Evolutionary conservation across 2,329 filamentous ascomycete species (phyloP).

Genomic region (Fusarium transvaalense): DNA sequence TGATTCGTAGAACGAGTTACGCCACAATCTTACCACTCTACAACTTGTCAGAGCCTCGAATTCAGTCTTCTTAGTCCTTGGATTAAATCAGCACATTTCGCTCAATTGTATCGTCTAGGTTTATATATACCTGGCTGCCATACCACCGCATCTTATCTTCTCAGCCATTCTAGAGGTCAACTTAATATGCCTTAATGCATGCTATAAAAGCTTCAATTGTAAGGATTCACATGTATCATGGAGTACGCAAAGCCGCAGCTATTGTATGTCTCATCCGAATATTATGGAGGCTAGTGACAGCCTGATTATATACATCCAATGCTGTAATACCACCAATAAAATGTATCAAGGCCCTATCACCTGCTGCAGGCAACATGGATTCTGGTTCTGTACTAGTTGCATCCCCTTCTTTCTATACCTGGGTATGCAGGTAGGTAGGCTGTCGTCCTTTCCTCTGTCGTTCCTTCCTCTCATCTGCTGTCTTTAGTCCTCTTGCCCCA

Average conservation of each 20-base stretch:
- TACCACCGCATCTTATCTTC: too few relatives aligned
- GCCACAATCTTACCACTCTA: too few relatives aligned
- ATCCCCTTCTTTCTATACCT: neutral
- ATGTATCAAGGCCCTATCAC: neutral
- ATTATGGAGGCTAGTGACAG: neutral
- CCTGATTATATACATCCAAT: neutral
- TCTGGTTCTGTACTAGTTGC: neutral
- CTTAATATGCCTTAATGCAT: neutral
- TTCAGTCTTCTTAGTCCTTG: too few relatives aligned
- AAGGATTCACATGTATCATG: neutral
- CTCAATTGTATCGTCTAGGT: too few relatives aligned
- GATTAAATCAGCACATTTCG: too few relatives aligned
- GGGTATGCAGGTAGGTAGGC: too few relatives aligned
- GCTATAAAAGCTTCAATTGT: neutral
- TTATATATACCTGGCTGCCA: too few relatives aligned
- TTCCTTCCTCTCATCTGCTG: neutral
- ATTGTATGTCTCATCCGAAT: too few relatives aligned
- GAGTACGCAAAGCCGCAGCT: too few relatives aligned
- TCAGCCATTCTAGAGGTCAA: neutral
- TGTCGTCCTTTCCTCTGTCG: neutral
- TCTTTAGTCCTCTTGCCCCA: neutral
- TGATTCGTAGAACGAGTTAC: neutral
- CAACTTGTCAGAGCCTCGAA: too few relatives aligned
- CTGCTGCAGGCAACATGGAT: neutral
- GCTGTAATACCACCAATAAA: neutral